Evolutionary conservation across 495 filamentous ascomycete species (phyloP).

Genomic region (Collariella sp.): DNA sequence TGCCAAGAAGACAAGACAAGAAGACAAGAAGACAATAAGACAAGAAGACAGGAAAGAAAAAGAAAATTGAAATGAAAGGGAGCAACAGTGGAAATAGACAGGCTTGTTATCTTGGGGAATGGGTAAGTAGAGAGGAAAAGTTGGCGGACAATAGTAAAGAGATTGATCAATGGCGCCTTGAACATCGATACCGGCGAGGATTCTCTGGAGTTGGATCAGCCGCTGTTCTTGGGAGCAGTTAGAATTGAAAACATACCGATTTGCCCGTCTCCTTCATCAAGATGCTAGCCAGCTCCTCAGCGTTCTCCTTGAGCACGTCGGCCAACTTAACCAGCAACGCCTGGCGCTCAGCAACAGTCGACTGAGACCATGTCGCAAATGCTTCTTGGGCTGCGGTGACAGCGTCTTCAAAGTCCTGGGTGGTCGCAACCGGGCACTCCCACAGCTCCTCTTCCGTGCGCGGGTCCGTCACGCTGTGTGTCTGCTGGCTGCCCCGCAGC

Average conservation of each 20-base stretch:
- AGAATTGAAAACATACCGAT: constrained; percentile 16
- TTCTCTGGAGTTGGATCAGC: constrained; percentile 4
- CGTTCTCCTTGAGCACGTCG: constrained; percentile 28
- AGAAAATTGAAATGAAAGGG: too few species aligned
- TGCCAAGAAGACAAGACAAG: too few species aligned
- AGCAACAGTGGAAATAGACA: too few species aligned
- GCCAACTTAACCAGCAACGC: constrained; percentile 46
- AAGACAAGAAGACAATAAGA: too few species aligned
- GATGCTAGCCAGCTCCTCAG: constrained; percentile 29
- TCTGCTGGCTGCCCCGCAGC: constrained; percentile 26
- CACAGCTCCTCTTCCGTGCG: constrained; percentile 41
- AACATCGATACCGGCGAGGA: constrained; percentile 24
- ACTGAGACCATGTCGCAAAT: constrained; percentile 38
- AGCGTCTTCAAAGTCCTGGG: constrained; percentile 43
- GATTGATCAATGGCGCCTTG: constrained; percentile 18
- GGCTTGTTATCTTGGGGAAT: not conserved
- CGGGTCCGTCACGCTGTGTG: constrained; percentile 37
- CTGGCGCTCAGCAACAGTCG: constrained; percentile 41
- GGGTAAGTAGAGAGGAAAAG: not conserved
- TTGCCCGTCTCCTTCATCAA: constrained; percentile 38
- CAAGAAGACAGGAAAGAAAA: too few species aligned
- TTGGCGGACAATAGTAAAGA: constrained; percentile 18
- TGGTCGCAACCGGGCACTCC: constrained; percentile 36
- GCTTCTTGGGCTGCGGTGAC: constrained; percentile 39
- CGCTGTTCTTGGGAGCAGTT: too few species aligned